Base-by-base conservation (phyloP, 2,329 filamentous ascomycete species). In the Aspergillus sp. region DNA sequence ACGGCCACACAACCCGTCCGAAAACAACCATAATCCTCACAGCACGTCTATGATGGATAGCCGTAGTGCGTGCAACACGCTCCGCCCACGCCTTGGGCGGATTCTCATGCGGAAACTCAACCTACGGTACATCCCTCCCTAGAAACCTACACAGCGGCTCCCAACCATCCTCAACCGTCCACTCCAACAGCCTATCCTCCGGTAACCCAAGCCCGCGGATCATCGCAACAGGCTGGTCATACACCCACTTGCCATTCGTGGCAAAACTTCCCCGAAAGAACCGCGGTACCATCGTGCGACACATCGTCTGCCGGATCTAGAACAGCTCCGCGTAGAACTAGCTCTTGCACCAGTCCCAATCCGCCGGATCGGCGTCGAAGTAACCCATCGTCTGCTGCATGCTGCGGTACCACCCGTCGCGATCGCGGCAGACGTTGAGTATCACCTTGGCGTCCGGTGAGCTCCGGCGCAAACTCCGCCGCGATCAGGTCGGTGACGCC, bases 371-470 rank as follows among this genome's bases (percentile, higher is more conserved):
- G n/a, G n/a, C n/a, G n/a, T n/a, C n/a, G n/a, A n/a, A n/a, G n/a
- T n/a, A n/a, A n/a, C n/a, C n/a, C n/a, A n/a, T n/a, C n/a, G n/a
- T n/a, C n/a, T n/a, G n/a, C n/a, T n/a, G n/a, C n/a, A n/a, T n/a
- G n/a, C n/a, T n/a, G 11, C n/a, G 16, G 26, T 63, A 47, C 59
- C 57, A 60, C 3, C 45, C 35, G 10, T 61, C 58, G 2, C 57
- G 40, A 24, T 60, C 56, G 1, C 7, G 48, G 4, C 59, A 53
- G 2, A 49, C 38, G 19, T 61, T 61, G 2, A 59, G 49, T 36
- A 59, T 58, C 10, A 61, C 52, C 19, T 60, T 63, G 0, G 59
- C 58, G 3, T 68, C 57, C 0, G 73, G 72, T 45, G 73, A 75
- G 1, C 22, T 22, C 22, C 22, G 5, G 22, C 5, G 22, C 22